phyloP scores from a whole-genome alignment of 331 rosid genomes.

The Dryas integrifolia region DNA sequence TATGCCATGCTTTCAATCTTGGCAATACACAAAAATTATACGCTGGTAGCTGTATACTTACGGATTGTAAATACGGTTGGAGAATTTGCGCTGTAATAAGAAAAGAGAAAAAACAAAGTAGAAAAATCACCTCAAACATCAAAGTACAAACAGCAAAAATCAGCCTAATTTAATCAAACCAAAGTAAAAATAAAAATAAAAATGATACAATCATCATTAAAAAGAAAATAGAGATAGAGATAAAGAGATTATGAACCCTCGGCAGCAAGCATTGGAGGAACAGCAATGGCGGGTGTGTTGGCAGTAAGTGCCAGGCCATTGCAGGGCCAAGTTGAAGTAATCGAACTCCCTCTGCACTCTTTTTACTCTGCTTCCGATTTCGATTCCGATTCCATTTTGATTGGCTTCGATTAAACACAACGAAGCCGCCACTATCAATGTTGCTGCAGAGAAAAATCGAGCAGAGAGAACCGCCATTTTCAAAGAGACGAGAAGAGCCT shows the following conservation, averaged over 20 bases:
- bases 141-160: neutral
- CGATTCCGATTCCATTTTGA: slow-evolving; percentile 5
- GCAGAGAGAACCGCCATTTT: slow-evolving; percentile 24
- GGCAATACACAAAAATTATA: neutral
- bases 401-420: slow-evolving; percentile 9
- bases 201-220: neutral
- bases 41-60: slow-evolving; percentile 42
- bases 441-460: slow-evolving; percentile 11
- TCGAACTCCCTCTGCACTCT: slow-evolving; percentile 71
- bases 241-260: slow-evolving; percentile 43
- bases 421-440: slow-evolving; percentile 13
- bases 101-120: neutral
- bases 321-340: slow-evolving; percentile 73
- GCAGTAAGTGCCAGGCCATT: slow-evolving; percentile 85
- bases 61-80: slow-evolving; percentile 73
- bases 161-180: neutral
- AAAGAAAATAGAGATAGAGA: neutral
- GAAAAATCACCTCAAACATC: neutral
- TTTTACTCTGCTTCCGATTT: slow-evolving; percentile 5
- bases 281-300: slow-evolving; percentile 57
- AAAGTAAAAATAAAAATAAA: neutral
- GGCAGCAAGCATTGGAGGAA: slow-evolving; percentile 75
- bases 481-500: neutral
- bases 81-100: slow-evolving; percentile 51
- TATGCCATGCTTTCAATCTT: neutral